Base-by-base conservation (phyloP, 2,329 filamentous ascomycete species). In the Leptodontidium sp. region DNA sequence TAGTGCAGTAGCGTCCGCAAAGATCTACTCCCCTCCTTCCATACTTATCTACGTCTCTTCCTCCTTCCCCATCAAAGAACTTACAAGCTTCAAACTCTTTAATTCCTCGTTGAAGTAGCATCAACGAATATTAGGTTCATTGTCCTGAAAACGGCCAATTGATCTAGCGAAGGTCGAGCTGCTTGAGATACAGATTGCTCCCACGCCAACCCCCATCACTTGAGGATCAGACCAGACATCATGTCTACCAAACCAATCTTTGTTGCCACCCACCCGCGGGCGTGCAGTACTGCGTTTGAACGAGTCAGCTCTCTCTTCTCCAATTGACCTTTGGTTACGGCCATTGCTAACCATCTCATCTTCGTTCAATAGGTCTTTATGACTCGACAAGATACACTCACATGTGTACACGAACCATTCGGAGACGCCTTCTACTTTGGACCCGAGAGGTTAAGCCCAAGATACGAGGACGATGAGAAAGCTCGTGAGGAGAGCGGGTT, bases 211-310 rank as follows among this genome's bases (percentile, higher is more conserved):
- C 29, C 29, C 40, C 57, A 49, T 14, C 43, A 47, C 32, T 53
- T 43, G 24, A 66, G 14, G n/a, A 55, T 40, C 24, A 69, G 65
- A 47, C 4, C 24, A 69, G 65, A 66, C 75, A 84, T 73, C 73
- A 94, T 94, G 91, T 89, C 91, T 75, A 86, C 83, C 80, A 96
- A 90, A 78, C 91, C 93, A 49, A 93, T 98, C 80, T 98, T 98
- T 80, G 90, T 96, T 77, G 93, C 91, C 68, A 98, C 96, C 76
- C 95, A 98, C 82, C 96, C 96, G 45, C 87, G 96, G 81, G 93
- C 95, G 73, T 98, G 94, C 84, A 98, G 94, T 67, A 98, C 96
- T 61, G 96, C 96, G 38, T 99, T 98, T 83, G 96, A 99, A 85
- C 87, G 95, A 81, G 95, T 97, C 85, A 47, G 70, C 66, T 59